These are phyloP conservation scores for Fusarium setosum DNA, from an alignment of 2,329 filamentous ascomycete species.

Conservation along the genomic window DNA sequence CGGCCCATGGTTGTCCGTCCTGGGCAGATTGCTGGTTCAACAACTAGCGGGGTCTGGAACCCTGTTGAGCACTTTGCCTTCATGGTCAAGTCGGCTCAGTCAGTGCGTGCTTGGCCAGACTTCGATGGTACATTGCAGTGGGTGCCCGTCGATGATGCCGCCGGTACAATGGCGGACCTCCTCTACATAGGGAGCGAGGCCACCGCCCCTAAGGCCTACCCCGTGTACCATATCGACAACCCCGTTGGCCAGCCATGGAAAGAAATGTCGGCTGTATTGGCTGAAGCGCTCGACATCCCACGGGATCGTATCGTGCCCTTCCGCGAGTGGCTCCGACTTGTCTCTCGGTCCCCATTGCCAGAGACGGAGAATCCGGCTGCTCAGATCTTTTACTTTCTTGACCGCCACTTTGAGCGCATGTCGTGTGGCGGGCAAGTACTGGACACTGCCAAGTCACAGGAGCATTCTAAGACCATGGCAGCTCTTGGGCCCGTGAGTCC, in stretches of 20 bases:
- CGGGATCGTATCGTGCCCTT: neutral
- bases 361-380: conserved; percentile 6
- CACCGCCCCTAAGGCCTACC: neutral
- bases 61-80: conserved; percentile 61
- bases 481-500: too few species aligned
- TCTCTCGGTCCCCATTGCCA: neutral
- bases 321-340: neutral
- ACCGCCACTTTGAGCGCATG: conserved; percentile 10
- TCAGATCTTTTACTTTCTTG: neutral
- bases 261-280: conserved; percentile 6
- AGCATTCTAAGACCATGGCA: neutral
- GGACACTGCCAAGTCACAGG: neutral
- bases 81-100: conserved; percentile 62
- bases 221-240: conserved; percentile 41
- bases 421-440: conserved; percentile 10
- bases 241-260: conserved; percentile 32
- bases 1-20: conserved; percentile 57
- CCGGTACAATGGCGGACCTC: conserved; percentile 23
- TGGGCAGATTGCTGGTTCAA: conserved; percentile 65
- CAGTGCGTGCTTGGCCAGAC: conserved; percentile 54
- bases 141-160: conserved; percentile 55
- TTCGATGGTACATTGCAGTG: conserved; percentile 55
- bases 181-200: neutral
- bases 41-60: conserved; percentile 65
- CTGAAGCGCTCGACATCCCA: neutral